These are phyloP conservation scores for Coemansia sp. DNA, from an alignment of 192 early-diverging fungal species.

Conservation along the genomic window DNA sequence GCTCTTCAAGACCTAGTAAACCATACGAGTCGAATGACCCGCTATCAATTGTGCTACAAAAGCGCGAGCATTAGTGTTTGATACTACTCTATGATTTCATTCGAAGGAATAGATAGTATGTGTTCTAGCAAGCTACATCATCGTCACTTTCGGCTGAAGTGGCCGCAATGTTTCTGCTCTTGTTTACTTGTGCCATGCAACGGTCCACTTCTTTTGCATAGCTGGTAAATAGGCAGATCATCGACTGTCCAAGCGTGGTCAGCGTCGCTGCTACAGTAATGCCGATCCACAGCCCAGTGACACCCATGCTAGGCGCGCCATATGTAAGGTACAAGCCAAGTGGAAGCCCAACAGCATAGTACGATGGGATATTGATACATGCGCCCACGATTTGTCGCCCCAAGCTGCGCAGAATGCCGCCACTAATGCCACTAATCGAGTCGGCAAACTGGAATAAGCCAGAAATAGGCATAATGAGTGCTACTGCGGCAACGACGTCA, in stretches of 20 bases:
- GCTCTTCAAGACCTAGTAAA: neutral
- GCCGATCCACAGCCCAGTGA: constrained; percentile 53
- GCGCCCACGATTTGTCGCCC: constrained; percentile 57
- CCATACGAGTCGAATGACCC: constrained; percentile 19
- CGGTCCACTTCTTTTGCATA: constrained; percentile 31
- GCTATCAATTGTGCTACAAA: constrained; percentile 17
- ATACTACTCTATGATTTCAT: neutral
- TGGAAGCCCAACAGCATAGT: constrained; percentile 58
- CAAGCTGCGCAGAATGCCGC: constrained; percentile 56
- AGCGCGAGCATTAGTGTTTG: neutral
- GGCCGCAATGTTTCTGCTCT: constrained; percentile 24
- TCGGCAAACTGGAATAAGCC: constrained; percentile 70
- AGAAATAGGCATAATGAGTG: constrained; percentile 70
- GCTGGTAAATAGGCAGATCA: constrained; percentile 18
- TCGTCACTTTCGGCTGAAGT: constrained; percentile 23
- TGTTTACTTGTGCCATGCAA: constrained; percentile 43
- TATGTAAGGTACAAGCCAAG: constrained; percentile 58
- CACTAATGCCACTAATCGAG: constrained; percentile 60
- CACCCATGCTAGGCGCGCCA: constrained; percentile 35
- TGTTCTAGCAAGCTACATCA: constrained; percentile 9
- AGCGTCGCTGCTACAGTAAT: constrained; percentile 33
- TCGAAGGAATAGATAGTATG: constrained; percentile 49
- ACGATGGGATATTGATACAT: constrained; percentile 54
- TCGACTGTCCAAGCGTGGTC: constrained; percentile 22
- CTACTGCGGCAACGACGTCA: constrained; percentile 67